phyloP scores from a whole-genome alignment of 257 asterid genomes.

The Sherardia arvensis region DNA sequence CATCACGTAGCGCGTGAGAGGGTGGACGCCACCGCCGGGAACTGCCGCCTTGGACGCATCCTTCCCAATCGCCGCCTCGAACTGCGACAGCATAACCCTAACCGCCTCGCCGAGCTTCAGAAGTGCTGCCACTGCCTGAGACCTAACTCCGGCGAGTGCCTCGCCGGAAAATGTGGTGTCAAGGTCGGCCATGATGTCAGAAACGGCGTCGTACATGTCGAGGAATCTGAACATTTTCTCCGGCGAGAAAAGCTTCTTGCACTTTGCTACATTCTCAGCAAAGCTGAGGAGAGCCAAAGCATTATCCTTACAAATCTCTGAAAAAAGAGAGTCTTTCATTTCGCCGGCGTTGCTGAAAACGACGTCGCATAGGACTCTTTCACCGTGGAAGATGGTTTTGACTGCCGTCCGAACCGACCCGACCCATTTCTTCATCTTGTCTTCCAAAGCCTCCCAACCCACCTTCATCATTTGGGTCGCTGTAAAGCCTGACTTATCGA shows the following conservation, averaged over 20 bases:
- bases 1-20: constrained; percentile 90
- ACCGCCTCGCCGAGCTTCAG: constrained; percentile 64
- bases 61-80: constrained; percentile 74
- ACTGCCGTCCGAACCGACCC: constrained; percentile 42
- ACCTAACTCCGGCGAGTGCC: constrained; percentile 35
- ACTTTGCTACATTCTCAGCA: constrained; percentile 40
- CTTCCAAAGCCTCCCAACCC: constrained; percentile 57
- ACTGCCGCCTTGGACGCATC: constrained; percentile 48
- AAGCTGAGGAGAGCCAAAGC: constrained; percentile 43
- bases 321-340: constrained; percentile 49
- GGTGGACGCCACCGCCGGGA: constrained; percentile 62
- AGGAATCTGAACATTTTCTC: constrained; percentile 71
- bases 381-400: constrained; percentile 53
- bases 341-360: constrained; percentile 58
- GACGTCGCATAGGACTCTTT: constrained; percentile 49
- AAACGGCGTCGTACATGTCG: constrained; percentile 62
- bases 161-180: constrained; percentile 49
- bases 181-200: constrained; percentile 55
- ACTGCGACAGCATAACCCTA: constrained; percentile 45
- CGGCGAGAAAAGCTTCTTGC: constrained; percentile 52
- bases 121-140: constrained; percentile 49
- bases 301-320: constrained; percentile 47
- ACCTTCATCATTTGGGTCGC: constrained; percentile 65
- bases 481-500: constrained; percentile 39
- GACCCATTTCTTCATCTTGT: constrained; percentile 48